Base-by-base conservation (phyloP, 345 rosid species). In the Angophora floribunda region DNA sequence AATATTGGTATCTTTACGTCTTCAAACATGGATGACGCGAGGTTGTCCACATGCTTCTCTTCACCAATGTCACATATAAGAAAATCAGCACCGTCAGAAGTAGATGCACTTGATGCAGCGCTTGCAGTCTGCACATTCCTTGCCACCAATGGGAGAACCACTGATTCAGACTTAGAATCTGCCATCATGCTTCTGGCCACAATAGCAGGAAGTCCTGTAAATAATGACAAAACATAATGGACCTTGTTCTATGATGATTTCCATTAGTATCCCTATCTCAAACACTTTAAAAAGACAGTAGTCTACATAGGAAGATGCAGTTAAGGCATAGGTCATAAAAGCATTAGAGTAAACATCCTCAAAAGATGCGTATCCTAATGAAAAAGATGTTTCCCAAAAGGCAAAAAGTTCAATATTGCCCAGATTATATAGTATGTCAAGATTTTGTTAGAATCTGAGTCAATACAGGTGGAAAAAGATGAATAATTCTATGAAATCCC, bases 51-150 rank as follows among this genome's bases (percentile, higher is more conserved):
- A 87, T 87, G 84, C 82, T 89, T 84, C 88, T 90, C 95, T 89
- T 87, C 93, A 49, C 85, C 89, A 86, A 91, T 84, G 88, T 84
- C 89, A 87, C 92, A 94, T 86, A 98, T 92, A 57, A 98, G 94
- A 88, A 98, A 97, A 95, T 97, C 99, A 92, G 98, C 99, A 90
- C 99, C 99, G 90, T 98, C 99, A n/a, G 96, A 95, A 90, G 82
- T 95, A 86, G 99, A 91, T 28, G 98, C 99, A 88, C 84, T 89
- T 36, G 91, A 85, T 51, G 99, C 98, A 85, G 98, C 93, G 86
- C 89, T 90, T 88, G 93, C 87, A 90, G 93, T 93, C 86, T 93
- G 93, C 88, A 95, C 99, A 89, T 65, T 94, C 91, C 98, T 94
- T 88, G 95, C 99, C 57, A 98, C 98, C 89, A 98, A 91, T 51